Conservation (phyloP, 1,139 yeast genomes). For the Protomyces pachydermus region DNA sequence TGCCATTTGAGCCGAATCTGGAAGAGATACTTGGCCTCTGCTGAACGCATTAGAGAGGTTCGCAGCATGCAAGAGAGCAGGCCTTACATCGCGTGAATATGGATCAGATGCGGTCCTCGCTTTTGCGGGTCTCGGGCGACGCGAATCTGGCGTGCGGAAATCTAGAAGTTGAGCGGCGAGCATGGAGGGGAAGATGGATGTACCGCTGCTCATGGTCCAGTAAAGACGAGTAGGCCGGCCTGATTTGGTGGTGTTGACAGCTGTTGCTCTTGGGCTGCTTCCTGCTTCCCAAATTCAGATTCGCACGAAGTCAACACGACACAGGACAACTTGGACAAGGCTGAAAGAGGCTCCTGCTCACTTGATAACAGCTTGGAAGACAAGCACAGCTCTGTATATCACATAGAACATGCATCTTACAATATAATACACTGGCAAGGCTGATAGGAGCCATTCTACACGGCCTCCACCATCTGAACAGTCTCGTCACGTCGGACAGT, state of each 20-base stretch:
- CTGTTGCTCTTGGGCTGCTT: background rate
- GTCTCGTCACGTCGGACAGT: conserved; percentile 25
- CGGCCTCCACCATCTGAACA: conserved; percentile 12
- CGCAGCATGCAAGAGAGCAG: background rate
- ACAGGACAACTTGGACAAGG: background rate
- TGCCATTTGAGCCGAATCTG: too few species aligned
- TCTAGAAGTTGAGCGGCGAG: background rate
- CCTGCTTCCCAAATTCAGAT: background rate
- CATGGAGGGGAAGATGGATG: background rate
- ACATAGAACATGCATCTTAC: background rate
- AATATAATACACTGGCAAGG: background rate
- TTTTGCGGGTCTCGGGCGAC: background rate
- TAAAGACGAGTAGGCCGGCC: too few species aligned
- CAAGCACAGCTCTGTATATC: background rate
- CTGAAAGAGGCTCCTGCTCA: background rate
- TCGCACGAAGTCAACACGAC: too few species aligned
- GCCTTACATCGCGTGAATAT: background rate
- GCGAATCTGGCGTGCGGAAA: background rate
- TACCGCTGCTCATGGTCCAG: background rate
- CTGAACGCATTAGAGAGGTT: too few species aligned
- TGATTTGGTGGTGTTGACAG: too few species aligned
- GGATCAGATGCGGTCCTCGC: background rate
- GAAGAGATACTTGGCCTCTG: too few species aligned
- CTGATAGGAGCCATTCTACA: background rate
- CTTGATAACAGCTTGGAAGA: background rate